phyloP scores from a whole-genome alignment of 805 yeast species.

The Monosporozyma solicola region DNA sequence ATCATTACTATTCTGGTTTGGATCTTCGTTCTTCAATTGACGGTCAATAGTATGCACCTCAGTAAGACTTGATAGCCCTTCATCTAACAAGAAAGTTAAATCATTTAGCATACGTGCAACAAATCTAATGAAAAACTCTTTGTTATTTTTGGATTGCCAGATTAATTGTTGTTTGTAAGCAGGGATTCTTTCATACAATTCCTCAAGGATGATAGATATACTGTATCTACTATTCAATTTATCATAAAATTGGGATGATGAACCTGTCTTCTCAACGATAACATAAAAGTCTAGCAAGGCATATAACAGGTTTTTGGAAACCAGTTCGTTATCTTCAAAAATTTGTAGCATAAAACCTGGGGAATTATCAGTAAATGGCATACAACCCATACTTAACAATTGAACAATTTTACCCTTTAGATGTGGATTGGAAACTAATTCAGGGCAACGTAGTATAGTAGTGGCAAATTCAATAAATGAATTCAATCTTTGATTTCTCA shows the following conservation, averaged over 20 bases:
- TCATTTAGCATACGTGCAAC: slow-evolving; percentile 94
- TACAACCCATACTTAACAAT: slow-evolving; percentile 64
- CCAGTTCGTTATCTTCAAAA: slow-evolving; percentile 54
- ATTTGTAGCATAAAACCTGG: slow-evolving; percentile 69
- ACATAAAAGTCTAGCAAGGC: slow-evolving; percentile 86
- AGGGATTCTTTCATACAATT: slow-evolving; percentile 63
- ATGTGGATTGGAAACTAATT: slow-evolving; percentile 84
- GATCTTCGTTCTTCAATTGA: slow-evolving; percentile 2
- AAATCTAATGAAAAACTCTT: slow-evolving; percentile 82
- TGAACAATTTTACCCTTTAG: slow-evolving; percentile 80
- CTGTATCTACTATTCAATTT: slow-evolving; percentile 87
- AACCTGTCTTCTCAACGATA: slow-evolving; percentile 92
- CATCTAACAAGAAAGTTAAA: slow-evolving; percentile 85
- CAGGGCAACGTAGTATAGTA: slow-evolving; percentile 73
- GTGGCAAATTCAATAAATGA: slow-evolving; percentile 64
- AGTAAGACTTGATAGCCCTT: slow-evolving; percentile 69
- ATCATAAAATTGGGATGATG: slow-evolving; percentile 90
- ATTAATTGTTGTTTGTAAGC: slow-evolving; percentile 60
- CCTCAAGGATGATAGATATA: slow-evolving; percentile 73
- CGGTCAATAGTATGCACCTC: slow-evolving; percentile 66
- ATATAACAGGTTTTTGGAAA: slow-evolving; percentile 60
- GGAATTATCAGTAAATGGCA: slow-evolving; percentile 43
- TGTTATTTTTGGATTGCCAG: slow-evolving; percentile 54
- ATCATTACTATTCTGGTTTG: background rate
- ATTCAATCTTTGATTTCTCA: slow-evolving; percentile 42